Evolutionary conservation across 202 grass and related monocot species (phyloP), one percentile per base, ranked within the genome.

Genomic region (Schoenoplectus triqueter): DNA sequence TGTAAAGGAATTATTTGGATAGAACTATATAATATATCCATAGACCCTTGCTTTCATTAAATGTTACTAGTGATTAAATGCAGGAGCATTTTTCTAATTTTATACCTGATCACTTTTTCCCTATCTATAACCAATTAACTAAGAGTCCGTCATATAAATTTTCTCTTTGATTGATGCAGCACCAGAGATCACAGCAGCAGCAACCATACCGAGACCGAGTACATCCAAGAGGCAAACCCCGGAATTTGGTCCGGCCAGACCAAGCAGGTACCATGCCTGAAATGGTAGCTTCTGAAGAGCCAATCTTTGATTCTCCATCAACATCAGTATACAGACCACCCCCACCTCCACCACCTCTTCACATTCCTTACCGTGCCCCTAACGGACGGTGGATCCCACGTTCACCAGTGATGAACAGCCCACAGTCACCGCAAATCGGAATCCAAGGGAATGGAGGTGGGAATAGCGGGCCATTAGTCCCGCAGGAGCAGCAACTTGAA

Each of bases 401-500:
- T 3, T 61, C 75, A 0, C 55, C 75, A 61, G 75, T 17, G 14
- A 62, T 78, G 77, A 82, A 87, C 13, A 45, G 76, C 62, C 61
- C 84, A 73, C 88, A 87, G 50, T 87, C 82, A 7, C 86, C 87
- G 17, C 55, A 74, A 0, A 19, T 66, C 6, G 79, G 72, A 65
- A 80, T 84, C 79, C 84, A 85, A 80, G 89, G 80, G 31, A 64
- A 73, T 73, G 55, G 64, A 66, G 88, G 62, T 77, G 81, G 80
- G 21, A 95, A 93, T 88, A 88, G 85, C 61, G 81, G 85, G 74
- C 55, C 15, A 4, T 14, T 45, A 79, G 82, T 59, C 79, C 54
- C 54, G 14, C 60, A 84, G 73, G 86, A 86, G 50, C 87, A 81
- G 54, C 87, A 93, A 86, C 85, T 88, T 64, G 91, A 90, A 70